Conservation (phyloP, 192 early-diverging fungal genomes). For the Mortierella alpina region DNA sequence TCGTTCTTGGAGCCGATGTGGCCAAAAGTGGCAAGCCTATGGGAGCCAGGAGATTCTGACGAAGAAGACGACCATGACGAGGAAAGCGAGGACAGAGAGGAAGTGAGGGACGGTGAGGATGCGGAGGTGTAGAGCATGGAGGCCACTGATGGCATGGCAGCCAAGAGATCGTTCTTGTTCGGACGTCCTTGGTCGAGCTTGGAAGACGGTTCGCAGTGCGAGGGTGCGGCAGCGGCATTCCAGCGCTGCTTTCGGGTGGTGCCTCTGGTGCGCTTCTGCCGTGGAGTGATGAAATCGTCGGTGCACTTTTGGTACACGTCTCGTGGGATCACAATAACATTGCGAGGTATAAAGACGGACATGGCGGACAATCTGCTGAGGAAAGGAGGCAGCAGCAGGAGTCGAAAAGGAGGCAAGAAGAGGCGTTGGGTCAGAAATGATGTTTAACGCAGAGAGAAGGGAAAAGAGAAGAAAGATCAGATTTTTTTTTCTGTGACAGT, state of each 20-base stretch:
- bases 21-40: conserved; percentile 1
- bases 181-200: neutral
- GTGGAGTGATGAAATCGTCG: conserved; percentile 16
- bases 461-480: neutral
- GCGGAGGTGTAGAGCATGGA: conserved; percentile 5
- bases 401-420: neutral
- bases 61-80: conserved; percentile 23
- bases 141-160: neutral
- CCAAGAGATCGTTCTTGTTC: conserved; percentile 8
- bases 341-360: conserved; percentile 28
- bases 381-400: neutral
- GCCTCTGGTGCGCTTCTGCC: conserved; percentile 11
- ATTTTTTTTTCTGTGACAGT: neutral
- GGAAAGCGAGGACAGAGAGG: conserved; percentile 23
- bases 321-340: conserved; percentile 37
- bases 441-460: conserved; percentile 8
- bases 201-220: too few relatives aligned
- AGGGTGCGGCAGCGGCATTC: neutral
- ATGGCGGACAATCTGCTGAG: neutral
- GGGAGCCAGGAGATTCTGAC: conserved; percentile 4
- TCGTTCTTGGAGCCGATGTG: neutral
- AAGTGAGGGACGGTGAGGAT: conserved; percentile 34
- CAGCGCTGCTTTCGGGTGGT: conserved; percentile 12
- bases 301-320: conserved; percentile 45
- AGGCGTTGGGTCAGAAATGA: neutral